These are phyloP conservation scores for Ogataea henricii DNA, from an alignment of 805 yeast species.

Conservation along the genomic window DNA sequence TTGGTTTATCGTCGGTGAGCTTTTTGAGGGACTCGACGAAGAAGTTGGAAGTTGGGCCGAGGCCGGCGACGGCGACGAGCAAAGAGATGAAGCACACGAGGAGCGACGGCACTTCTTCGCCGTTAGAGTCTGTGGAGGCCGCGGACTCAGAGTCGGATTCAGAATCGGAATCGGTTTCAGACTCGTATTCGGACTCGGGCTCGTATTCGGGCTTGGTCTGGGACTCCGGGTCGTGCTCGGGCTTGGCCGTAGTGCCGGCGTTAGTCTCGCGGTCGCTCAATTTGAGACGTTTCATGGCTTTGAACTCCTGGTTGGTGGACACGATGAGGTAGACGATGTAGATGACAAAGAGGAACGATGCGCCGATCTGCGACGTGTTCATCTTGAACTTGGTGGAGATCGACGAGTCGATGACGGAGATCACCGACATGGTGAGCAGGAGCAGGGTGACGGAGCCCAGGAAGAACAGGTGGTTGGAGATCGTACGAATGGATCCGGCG, in stretches of 20 bases:
- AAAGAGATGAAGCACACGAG: constrained; percentile 17
- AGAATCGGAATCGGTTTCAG: constrained; percentile 9
- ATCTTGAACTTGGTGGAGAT: constrained; percentile 15
- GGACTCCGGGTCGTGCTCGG: constrained; percentile 2
- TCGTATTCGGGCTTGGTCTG: neutral
- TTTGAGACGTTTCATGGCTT: constrained; percentile 16
- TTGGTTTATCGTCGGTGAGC: constrained; percentile 19
- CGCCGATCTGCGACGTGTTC: constrained; percentile 19
- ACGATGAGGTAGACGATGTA: constrained; percentile 16
- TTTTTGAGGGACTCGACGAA: constrained; percentile 18
- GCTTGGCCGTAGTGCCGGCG: neutral
- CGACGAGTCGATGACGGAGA: constrained; percentile 16
- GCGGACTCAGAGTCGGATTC: constrained; percentile 14
- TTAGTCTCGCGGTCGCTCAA: constrained; percentile 5
- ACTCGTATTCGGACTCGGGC: constrained; percentile 7
- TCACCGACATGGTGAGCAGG: constrained; percentile 16
- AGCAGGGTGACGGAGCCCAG: constrained; percentile 10
- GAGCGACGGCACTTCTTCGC: constrained; percentile 15
- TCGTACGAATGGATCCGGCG: constrained; percentile 7
- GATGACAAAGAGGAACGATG: constrained; percentile 15
- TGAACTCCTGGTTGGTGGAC: constrained; percentile 19
- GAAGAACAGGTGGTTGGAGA: constrained; percentile 17
- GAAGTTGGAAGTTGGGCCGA: constrained; percentile 20
- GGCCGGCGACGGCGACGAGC: constrained; percentile 15
- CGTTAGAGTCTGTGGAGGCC: constrained; percentile 2